Percentiles rank a stretch among this genome's conserved stretches.
These are phyloP conservation scores for Aspergillus aculeatinus DNA, from an alignment of 2,329 filamentous ascomycete genomes.

Conservation along the genomic window DNA sequence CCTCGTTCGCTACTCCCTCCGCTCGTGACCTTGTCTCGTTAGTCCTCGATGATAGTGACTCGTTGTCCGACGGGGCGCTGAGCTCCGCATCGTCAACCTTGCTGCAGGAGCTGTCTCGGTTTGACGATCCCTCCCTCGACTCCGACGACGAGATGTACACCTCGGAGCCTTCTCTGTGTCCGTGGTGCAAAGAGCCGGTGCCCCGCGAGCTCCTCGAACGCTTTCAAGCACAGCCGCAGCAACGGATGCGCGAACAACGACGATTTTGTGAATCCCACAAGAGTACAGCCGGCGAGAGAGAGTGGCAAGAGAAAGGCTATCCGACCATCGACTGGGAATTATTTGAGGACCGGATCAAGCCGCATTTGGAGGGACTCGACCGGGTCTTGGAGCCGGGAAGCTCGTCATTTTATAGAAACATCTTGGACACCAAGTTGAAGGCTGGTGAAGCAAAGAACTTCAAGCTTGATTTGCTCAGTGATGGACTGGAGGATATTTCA, in stretches of 20 bases:
- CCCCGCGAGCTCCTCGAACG: slow-evolving; percentile 55
- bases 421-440: slow-evolving; percentile 56
- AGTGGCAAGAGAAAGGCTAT: slow-evolving; percentile 59
- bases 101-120: slow-evolving; percentile 18
- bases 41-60: slow-evolving; percentile 28
- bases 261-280: slow-evolving; percentile 66
- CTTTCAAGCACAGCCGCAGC: slow-evolving; percentile 44
- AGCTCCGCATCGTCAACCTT: slow-evolving; percentile 29
- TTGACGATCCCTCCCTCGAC: slow-evolving; percentile 4
- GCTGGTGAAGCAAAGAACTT: slow-evolving; percentile 61
- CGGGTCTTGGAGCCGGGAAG: slow-evolving; percentile 55
- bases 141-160: slow-evolving; percentile 10
- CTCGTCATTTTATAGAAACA: slow-evolving; percentile 60
- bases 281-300: slow-evolving; percentile 51
- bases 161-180: slow-evolving; percentile 51
- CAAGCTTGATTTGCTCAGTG: slow-evolving; percentile 51
- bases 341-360: slow-evolving; percentile 59
- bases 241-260: slow-evolving; percentile 37
- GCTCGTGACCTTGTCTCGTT: slow-evolving; percentile 15
- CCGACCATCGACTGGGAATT: slow-evolving; percentile 68
- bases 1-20: slow-evolving; percentile 29
- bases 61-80: slow-evolving; percentile 32
- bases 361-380: slow-evolving; percentile 57
- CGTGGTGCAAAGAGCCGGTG: slow-evolving; percentile 65
- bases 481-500: slow-evolving; percentile 54